A percentile compares a stretch with the other conserved stretches of the same genome.
phyloP scores from a whole-genome alignment of 2,329 filamentous ascomycete genomes.

The Chaetothyriales sp. region DNA sequence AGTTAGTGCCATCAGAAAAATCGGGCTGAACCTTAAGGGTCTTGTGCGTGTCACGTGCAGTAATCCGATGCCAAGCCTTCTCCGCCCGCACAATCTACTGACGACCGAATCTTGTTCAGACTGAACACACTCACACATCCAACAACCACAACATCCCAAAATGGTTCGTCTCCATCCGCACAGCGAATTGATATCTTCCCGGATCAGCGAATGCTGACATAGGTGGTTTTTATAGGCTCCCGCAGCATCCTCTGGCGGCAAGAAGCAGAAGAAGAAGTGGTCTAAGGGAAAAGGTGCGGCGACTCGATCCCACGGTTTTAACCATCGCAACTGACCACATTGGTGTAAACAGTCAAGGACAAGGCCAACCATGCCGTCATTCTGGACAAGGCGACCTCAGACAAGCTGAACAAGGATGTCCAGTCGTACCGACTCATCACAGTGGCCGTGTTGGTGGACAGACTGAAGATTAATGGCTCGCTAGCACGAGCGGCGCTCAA shows the following conservation, averaged over 20 bases:
- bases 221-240: conserved; percentile 24
- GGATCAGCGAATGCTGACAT: not conserved
- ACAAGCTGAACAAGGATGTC: conserved; percentile 99
- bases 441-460: conserved; percentile 94
- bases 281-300: conserved; percentile 41
- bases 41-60: not conserved
- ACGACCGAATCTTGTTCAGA: not conserved
- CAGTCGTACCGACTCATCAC: conserved; percentile 99
- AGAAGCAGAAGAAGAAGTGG: conserved; percentile 44
- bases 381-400: conserved; percentile 92
- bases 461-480: conserved; percentile 99
- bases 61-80: not conserved
- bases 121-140: not conserved
- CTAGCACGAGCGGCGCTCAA: conserved; percentile 52
- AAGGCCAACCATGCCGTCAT: conserved; percentile 98
- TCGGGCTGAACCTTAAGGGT: not conserved
- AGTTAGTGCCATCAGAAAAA: too few species aligned
- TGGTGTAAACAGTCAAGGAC: conserved; percentile 72
- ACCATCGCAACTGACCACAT: not conserved
- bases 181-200: not conserved
- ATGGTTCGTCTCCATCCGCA: not conserved
- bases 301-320: conserved; percentile 1
- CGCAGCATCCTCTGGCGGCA: conserved; percentile 33
- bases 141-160: not conserved
- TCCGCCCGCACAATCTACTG: not conserved